phyloP scores from a whole-genome alignment of 2,329 filamentous ascomycete genomes.

The Zopfia rhizophila region DNA sequence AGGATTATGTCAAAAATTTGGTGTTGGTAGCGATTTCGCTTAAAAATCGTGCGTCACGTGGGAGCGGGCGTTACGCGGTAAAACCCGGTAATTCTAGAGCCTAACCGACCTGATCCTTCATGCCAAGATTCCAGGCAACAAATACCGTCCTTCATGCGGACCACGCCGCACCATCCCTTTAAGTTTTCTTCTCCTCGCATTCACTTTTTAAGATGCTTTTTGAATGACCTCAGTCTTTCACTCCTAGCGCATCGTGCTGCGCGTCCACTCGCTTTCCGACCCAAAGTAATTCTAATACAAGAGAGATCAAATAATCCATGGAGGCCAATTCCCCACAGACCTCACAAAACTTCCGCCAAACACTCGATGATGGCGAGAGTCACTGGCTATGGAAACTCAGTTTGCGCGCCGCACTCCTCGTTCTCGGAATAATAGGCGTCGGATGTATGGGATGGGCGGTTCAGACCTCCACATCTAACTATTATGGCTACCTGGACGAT shows the following conservation, averaged over 20 bases:
- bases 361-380: slow-evolving; percentile 38
- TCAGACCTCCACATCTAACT: slow-evolving; percentile 2
- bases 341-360: slow-evolving; percentile 16
- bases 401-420: slow-evolving; percentile 31
- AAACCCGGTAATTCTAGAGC: no score
- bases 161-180: no score
- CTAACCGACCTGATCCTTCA: no score
- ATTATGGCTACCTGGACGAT: slow-evolving; percentile 26
- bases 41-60: no score
- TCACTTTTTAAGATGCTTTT: no score
- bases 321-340: slow-evolving; percentile 53
- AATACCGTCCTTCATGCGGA: no score
- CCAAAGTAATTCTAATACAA: neutral
- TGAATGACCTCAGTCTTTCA: no score
- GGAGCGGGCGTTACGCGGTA: no score
- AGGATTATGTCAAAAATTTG: no score
- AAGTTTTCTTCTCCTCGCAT: no score
- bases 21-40: no score
- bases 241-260: neutral
- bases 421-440: slow-evolving; percentile 43
- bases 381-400: slow-evolving; percentile 46
- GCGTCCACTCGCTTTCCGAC: slow-evolving; percentile 1
- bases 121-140: no score
- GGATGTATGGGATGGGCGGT: slow-evolving; percentile 42
- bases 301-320: neutral